phyloP scores from a whole-genome alignment of 1,284 basidiomycete species.

The Ganoderma boninense region DNA sequence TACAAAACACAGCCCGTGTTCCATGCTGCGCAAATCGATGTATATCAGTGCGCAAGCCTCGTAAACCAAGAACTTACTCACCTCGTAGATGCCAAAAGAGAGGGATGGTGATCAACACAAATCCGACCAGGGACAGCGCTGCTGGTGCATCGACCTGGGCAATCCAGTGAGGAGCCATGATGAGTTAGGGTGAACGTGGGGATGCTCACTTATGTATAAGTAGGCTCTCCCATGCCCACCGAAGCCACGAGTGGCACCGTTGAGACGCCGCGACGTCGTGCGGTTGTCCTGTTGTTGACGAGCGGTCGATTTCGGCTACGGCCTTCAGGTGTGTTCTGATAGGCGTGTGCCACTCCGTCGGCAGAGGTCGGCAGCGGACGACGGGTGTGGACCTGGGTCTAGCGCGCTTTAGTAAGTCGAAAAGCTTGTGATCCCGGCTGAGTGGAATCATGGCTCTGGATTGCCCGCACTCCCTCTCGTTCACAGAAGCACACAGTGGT shows the following conservation, averaged over 20 bases:
- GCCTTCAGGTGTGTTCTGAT: neutral
- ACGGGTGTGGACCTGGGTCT: neutral
- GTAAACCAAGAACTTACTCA: constrained; percentile 30
- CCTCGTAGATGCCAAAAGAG: constrained; percentile 68
- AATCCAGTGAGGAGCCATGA: neutral
- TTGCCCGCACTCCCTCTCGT: neutral
- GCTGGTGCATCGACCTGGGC: constrained; percentile 20
- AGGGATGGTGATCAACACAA: constrained; percentile 48
- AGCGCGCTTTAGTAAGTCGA: neutral
- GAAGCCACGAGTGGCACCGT: neutral
- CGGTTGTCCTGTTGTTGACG: neutral
- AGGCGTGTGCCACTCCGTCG: constrained; percentile 1
- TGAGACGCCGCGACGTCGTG: neutral
- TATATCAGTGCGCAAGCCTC: constrained; percentile 1
- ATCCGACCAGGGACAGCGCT: constrained; percentile 29
- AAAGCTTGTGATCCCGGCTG: neutral
- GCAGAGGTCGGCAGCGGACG: neutral
- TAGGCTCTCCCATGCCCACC: neutral
- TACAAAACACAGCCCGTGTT: constrained; percentile 68
- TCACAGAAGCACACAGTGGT: neutral
- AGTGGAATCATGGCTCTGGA: neutral
- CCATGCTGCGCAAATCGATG: constrained; percentile 40
- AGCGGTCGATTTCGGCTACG: neutral
- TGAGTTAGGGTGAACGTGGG: neutral
- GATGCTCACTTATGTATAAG: neutral